Evolutionary conservation across 2,329 filamentous ascomycete species (phyloP), one percentile per base, ranked within the genome.

Genomic region (Cyphellophora attinorum): DNA sequence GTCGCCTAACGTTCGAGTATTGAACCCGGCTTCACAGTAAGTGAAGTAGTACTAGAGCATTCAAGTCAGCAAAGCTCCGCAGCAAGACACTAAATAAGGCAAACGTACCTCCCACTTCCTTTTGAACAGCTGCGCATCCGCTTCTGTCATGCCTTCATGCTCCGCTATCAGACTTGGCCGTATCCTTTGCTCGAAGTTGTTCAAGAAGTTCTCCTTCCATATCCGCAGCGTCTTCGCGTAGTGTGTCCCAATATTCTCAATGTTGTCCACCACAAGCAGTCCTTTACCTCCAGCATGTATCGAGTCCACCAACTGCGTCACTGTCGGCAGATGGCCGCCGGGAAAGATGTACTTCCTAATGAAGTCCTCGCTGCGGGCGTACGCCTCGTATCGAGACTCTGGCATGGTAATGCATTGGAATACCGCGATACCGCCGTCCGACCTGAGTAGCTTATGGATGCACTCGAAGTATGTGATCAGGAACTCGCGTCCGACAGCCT

Each of bases 321-420:
- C 64, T 3, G 68, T 70, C 0, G 74, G 74, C 5, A 85, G 60
- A 50, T 85, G 79, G 1, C 81, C 81, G n/a, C 81, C 80, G 0
- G 81, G 81, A 56, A 86, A 85, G 35, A 85, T 85, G 57, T 85
- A 83, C 42, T 77, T 75, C 38, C 79, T 72, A 51, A 85, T 84
- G 56, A 85, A 85, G 29, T 84, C 80, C 53, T 81, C 74, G 3
- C 71, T 69, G 47, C 70, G 74, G 12, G 73, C 67, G 50, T 84
- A 84, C 5, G 68, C 70, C 42, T 75, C 72, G 51, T 82, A 79
- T 33, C 78, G 67, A 25, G 68, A 62, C 50, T 85, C 78, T 0
- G 79, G 79, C 71, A 84, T 84, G 2, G 81, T 85, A 50, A 84
- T 85, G 56, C 79, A 83, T 54, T 85, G 81, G 55, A 85, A 82